These are phyloP conservation scores for Xylaria scruposa DNA, from an alignment of 495 filamentous ascomycete genomes.

Conservation along the genomic window DNA sequence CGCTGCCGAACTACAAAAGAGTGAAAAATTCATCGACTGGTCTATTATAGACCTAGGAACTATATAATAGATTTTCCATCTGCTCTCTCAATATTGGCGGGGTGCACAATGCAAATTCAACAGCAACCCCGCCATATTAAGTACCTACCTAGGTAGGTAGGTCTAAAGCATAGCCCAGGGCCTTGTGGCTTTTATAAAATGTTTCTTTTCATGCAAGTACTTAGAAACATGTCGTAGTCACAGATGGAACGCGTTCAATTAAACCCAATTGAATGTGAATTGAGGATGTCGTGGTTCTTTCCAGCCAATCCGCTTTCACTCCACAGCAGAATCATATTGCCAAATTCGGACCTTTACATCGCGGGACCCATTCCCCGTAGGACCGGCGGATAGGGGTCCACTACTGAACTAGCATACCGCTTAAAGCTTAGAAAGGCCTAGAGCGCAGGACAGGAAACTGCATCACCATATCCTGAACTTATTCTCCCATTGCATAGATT, in stretches of 20 bases:
- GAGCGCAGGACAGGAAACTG: background rate
- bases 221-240: background rate
- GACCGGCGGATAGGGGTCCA: background rate
- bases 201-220: background rate
- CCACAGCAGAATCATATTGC: background rate
- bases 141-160: too few relatives aligned
- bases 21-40: background rate
- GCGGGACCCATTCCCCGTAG: background rate
- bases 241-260: background rate
- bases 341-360: conserved; percentile 6
- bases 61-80: background rate
- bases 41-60: background rate
- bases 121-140: background rate
- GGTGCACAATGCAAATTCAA: background rate
- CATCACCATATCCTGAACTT: background rate
- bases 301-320: conserved; percentile 4
- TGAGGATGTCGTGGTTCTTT: background rate
- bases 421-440: background rate
- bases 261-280: background rate
- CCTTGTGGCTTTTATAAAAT: background rate
- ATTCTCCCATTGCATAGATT: background rate
- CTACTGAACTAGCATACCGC: background rate
- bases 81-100: background rate
- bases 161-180: background rate
- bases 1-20: background rate